Percentiles rank a stretch among this genome's conserved stretches.
phyloP scores from a whole-genome alignment of 176 grass and related monocot species.

The Carex littledalei region DNA sequence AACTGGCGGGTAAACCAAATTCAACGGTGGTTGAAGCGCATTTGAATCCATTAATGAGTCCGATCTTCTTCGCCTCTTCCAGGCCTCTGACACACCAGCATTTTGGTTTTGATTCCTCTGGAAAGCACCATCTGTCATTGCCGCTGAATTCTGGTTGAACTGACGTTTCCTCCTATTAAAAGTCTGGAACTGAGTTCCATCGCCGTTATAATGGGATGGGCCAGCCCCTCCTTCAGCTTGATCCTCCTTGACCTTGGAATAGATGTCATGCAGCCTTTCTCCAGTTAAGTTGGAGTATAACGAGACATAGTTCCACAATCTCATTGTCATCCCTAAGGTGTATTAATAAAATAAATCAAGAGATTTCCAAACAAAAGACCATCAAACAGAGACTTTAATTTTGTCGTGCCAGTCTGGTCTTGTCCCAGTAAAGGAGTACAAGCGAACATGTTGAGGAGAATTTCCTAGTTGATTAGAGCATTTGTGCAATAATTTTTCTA shows the following conservation, averaged over 20 bases:
- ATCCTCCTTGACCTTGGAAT: conserved; percentile 86
- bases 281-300: conserved; percentile 89
- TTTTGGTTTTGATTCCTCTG: conserved; percentile 26
- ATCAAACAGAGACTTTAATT: background rate
- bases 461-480: background rate
- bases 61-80: conserved; percentile 82
- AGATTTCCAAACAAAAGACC: background rate
- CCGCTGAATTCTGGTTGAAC: conserved; percentile 42
- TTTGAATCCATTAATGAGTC: conserved; percentile 26
- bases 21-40: conserved; percentile 8
- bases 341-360: conserved; percentile 11
- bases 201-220: conserved; percentile 52
- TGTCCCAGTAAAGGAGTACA: background rate
- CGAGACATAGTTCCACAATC: conserved; percentile 98
- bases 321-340: conserved; percentile 72
- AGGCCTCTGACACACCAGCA: conserved; percentile 73
- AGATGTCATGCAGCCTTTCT: conserved; percentile 71
- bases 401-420: background rate
- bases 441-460: background rate
- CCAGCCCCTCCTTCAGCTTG: conserved; percentile 69
- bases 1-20: conserved; percentile 36
- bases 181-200: conserved; percentile 51
- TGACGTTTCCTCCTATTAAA: conserved; percentile 66
- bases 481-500: background rate
- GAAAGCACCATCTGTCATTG: conserved; percentile 46